Evolutionary conservation across 2,329 filamentous ascomycete species (phyloP).

Genomic region (Sclerotinia spermophila): DNA sequence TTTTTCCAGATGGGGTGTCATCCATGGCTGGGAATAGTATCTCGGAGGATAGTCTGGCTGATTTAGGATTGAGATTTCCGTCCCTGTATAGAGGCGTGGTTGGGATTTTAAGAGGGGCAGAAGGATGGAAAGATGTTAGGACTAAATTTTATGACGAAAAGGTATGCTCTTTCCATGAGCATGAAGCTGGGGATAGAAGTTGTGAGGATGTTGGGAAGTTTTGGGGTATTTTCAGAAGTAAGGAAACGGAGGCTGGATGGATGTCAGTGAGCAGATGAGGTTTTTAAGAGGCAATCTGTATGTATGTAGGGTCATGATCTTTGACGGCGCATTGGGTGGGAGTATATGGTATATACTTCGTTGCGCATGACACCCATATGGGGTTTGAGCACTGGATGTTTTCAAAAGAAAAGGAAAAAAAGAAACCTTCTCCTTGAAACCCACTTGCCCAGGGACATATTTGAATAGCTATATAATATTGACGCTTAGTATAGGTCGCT

Average conservation of each 20-base stretch:
- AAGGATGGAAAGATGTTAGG: conserved; percentile 9
- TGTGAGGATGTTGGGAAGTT: conserved; percentile 12
- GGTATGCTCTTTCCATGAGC: conserved; percentile 10
- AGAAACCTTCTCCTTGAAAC: background rate
- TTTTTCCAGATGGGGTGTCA: background rate
- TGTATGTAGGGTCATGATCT: background rate
- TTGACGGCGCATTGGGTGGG: background rate
- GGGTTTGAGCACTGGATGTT: background rate
- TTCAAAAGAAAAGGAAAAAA: background rate
- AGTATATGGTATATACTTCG: background rate
- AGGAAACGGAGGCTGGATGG: conserved; percentile 6
- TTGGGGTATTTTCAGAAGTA: conserved; percentile 6
- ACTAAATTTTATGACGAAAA: conserved; percentile 2
- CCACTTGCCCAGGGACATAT: background rate
- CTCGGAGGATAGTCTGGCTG: background rate
- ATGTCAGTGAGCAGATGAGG: background rate
- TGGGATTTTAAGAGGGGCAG: background rate
- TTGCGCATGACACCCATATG: background rate
- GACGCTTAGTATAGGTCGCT: background rate
- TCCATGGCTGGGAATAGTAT: background rate
- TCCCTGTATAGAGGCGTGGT: conserved; percentile 2
- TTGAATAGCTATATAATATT: background rate
- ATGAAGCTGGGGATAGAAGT: background rate
- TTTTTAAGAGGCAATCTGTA: background rate
- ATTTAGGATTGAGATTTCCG: background rate